phyloP scores from a whole-genome alignment of 192 early-diverging fungal genomes.

The Diversispora epigaea region DNA sequence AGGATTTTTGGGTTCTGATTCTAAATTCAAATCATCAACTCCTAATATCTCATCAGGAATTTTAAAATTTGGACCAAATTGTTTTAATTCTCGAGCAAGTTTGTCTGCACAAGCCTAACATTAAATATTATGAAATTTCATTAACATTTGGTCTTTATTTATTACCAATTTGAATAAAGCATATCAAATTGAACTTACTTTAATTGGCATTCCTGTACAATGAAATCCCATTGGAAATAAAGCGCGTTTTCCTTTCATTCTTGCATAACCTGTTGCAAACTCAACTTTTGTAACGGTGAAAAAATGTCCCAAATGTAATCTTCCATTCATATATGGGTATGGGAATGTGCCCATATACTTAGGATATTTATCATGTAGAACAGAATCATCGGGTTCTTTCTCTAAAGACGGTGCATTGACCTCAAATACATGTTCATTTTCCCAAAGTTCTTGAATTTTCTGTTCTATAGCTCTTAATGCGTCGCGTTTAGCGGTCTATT shows the following conservation, averaged over 20 bases:
- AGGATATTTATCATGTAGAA: constrained; percentile 66
- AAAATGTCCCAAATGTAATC: constrained; percentile 93
- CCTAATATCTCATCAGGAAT: constrained; percentile 8
- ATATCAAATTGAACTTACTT: constrained; percentile 47
- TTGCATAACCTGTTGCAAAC: constrained; percentile 92
- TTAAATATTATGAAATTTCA: constrained; percentile 18
- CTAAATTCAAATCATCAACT: constrained; percentile 7
- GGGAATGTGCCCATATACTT: constrained; percentile 96
- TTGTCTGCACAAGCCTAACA: constrained; percentile 84
- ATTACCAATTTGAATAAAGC: not conserved
- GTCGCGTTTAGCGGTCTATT: constrained; percentile 77
- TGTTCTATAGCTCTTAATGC: constrained; percentile 72
- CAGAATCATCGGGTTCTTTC: constrained; percentile 43
- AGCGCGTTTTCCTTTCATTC: constrained; percentile 87
- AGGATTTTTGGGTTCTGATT: not conserved
- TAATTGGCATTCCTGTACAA: constrained; percentile 99
- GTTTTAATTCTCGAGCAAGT: constrained; percentile 74
- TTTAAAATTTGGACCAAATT: constrained; percentile 80
- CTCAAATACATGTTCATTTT: constrained; percentile 75
- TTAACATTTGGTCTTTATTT: not conserved
- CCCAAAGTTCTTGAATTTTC: constrained; percentile 78
- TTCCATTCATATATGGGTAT: constrained; percentile 96
- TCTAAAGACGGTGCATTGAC: constrained; percentile 77
- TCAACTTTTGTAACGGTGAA: constrained; percentile 96
- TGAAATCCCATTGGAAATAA: constrained; percentile 98